phyloP scores from a whole-genome alignment of 345 rosid genomes.

The Boechera retrofracta region DNA sequence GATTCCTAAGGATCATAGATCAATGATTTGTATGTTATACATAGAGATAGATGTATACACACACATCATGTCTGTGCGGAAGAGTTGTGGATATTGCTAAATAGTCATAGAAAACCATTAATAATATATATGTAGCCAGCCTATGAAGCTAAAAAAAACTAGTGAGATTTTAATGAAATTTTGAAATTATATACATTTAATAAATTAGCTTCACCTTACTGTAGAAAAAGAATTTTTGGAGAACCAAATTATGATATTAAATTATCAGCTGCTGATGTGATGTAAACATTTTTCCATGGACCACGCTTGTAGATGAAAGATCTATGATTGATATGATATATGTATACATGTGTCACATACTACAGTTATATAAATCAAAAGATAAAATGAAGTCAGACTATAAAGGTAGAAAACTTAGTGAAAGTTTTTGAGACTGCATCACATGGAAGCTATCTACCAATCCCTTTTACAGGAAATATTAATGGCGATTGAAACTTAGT shows the following conservation, averaged over 20 bases:
- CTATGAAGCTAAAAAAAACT: neutral
- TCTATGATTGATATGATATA: constrained; percentile 46
- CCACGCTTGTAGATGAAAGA: constrained; percentile 44
- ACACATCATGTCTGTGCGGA: neutral
- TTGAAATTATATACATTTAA: neutral
- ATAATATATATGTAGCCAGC: neutral
- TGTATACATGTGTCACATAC: constrained; percentile 35
- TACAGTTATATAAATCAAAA: constrained; percentile 28
- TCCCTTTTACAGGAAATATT: constrained; percentile 36
- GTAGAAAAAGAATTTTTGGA: constrained; percentile 6
- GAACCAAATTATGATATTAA: constrained; percentile 7
- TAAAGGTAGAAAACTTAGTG: constrained; percentile 33
- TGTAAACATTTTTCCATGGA: constrained; percentile 46
- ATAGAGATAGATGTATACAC: neutral
- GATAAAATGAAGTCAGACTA: constrained; percentile 41
- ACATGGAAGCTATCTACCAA: constrained; percentile 40
- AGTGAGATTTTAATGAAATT: neutral
- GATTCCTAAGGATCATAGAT: constrained; percentile 4
- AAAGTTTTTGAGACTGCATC: constrained; percentile 37
- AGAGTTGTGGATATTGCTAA: neutral
- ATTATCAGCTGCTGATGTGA: constrained; percentile 41
- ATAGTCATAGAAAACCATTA: constrained; percentile 22
- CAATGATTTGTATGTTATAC: constrained; percentile 9
- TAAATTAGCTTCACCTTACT: constrained; percentile 17
- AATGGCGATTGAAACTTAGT: constrained; percentile 20